Conservation (phyloP, 2,329 filamentous ascomycete genomes). For the Elsinoe ampelina region DNA sequence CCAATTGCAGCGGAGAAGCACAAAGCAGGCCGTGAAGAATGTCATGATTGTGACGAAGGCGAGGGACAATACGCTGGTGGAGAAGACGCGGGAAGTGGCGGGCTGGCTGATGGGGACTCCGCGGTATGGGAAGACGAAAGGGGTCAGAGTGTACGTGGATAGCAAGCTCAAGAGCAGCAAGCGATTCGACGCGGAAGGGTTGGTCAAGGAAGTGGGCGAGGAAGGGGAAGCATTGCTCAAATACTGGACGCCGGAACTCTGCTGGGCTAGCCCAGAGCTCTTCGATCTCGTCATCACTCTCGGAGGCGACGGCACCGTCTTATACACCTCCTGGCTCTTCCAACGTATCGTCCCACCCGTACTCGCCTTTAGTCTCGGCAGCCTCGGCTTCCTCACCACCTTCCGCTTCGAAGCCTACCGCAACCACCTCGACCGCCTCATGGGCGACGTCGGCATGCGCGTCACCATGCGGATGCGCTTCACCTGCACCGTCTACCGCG, state of each 20-base stretch:
- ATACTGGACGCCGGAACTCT: slow-evolving; percentile 95
- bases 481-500: slow-evolving; percentile 91
- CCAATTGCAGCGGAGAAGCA: slow-evolving; percentile 82
- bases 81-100: slow-evolving; percentile 76
- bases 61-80: slow-evolving; percentile 84
- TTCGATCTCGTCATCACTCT: slow-evolving; percentile 90
- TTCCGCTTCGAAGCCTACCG: slow-evolving; percentile 86
- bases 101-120: slow-evolving; percentile 83
- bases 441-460: slow-evolving; percentile 87
- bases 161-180: slow-evolving; percentile 82
- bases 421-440: slow-evolving; percentile 73
- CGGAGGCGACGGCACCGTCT: slow-evolving; percentile 75
- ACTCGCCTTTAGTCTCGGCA: slow-evolving; percentile 74
- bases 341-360: slow-evolving; percentile 80
- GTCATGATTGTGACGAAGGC: slow-evolving; percentile 99
- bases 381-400: slow-evolving; percentile 78
- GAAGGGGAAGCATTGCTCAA: slow-evolving; percentile 70
- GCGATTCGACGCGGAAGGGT: slow-evolving; percentile 68
- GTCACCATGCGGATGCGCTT: slow-evolving; percentile 98
- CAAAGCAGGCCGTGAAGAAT: slow-evolving; percentile 83
- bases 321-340: slow-evolving; percentile 88
- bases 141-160: slow-evolving; percentile 97
- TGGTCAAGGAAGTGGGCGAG: slow-evolving; percentile 64
- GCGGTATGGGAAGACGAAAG: slow-evolving; percentile 76
- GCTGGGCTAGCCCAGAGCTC: slow-evolving; percentile 85